Base-by-base conservation (phyloP, 257 asterid species). In the Sherardia arvensis region DNA sequence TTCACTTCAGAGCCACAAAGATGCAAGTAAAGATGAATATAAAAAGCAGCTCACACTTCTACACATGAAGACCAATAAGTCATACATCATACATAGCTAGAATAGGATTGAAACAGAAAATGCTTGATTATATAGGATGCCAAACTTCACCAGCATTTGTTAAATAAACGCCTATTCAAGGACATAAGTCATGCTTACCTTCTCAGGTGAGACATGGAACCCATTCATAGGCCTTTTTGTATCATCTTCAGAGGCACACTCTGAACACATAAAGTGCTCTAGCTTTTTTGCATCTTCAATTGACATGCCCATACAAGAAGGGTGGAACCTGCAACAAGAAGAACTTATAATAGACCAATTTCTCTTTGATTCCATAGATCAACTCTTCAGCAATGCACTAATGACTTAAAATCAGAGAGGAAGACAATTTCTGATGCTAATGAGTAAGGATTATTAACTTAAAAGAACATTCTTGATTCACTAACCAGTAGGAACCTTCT, bases 271-370 rank as follows among this genome's bases (percentile, higher is more conserved):
- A 81, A 86, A 88, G 60, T 73, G 86, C 9, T 88, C 96, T 82
- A 88, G 74, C 66, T 86, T 88, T 77, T 86, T 88, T 21, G 90
- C 90, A 66, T 81, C 95, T 74, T 85, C 95, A 66, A 83, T 85
- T 66, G 84, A 69, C 95, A 83, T 83, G 36, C 95, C 89, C 95
- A 86, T 86, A 75, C 97, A 89, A 67, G 76, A 73, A 75, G 95
- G 97, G 79, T 89, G 97, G 73, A 87, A 89, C 97, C 95, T 89
- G 76, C 78, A 73, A 70, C 48, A 64, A 12, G 32, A 48, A 5
- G 26, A 6, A 48, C 28, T 48, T 49, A 48, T 4, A 26, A 32
- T 45, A 45, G 58, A 26, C 23, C 11, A 12, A 22, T 43, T 45
- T 9, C 26, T 29, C 23, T 30, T 27, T 27, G 11, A 22, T 38